phyloP scores from a whole-genome alignment of 2,329 filamentous ascomycete genomes.

The Epichloe sp. region DNA sequence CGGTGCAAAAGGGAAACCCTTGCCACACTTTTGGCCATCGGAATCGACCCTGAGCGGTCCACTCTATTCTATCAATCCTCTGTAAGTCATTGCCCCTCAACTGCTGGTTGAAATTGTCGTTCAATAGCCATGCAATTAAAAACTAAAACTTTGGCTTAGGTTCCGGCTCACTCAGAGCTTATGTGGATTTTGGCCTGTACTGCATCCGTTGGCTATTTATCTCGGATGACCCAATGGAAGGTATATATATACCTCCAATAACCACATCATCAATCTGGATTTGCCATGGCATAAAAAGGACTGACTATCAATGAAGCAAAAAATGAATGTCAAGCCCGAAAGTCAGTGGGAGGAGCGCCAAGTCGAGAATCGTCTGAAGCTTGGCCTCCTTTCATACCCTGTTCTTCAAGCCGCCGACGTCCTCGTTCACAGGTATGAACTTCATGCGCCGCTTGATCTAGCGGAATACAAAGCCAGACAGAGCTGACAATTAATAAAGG shows the following conservation, averaged over 20 bases:
- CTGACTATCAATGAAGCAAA: conserved; percentile 41
- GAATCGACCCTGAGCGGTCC: conserved; percentile 63
- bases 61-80: conserved; percentile 73
- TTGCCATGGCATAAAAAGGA: not conserved
- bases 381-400: conserved; percentile 90
- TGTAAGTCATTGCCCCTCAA: conserved; percentile 31
- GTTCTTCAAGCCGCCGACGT: conserved; percentile 93
- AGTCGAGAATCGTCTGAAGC: conserved; percentile 52
- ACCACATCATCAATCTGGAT: not conserved
- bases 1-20: conserved; percentile 60
- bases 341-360: conserved; percentile 44
- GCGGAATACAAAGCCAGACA: not conserved
- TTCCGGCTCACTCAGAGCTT: conserved; percentile 70
- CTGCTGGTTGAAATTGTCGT: not conserved
- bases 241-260: conserved; percentile 25
- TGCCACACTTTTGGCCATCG: conserved; percentile 71
- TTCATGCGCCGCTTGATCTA: not conserved
- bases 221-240: conserved; percentile 99
- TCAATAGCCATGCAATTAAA: not conserved
- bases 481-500: conserved; percentile 24
- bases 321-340: conserved; percentile 51
- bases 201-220: conserved; percentile 84
- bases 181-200: conserved; percentile 96
- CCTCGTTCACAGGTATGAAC: conserved; percentile 57
- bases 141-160: conserved; percentile 27